A percentile compares a stretch with the other conserved stretches of the same genome.
phyloP scores from a whole-genome alignment of 192 early-diverging fungal genomes.

The Piromyces sp. region DNA sequence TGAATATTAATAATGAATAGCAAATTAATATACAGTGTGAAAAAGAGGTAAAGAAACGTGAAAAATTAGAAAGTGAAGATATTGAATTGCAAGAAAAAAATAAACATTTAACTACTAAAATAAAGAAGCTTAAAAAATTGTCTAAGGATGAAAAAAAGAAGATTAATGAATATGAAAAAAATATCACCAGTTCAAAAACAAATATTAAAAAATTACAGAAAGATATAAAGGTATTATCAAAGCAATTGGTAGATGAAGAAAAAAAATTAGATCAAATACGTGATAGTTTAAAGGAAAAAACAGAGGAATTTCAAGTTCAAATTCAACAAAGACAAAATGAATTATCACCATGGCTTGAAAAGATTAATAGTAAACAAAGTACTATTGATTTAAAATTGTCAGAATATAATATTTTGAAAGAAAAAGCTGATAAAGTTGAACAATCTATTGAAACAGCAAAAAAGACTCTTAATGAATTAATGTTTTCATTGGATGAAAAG shows the following conservation, averaged over 20 bases:
- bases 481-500: conserved; percentile 9
- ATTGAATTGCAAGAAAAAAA: conserved; percentile 73
- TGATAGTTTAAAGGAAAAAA: conserved; percentile 39
- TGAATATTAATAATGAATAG: not conserved
- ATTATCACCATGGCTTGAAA: conserved; percentile 73
- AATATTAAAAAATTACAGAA: conserved; percentile 16
- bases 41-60: not conserved
- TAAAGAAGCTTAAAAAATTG: conserved; percentile 50
- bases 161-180: conserved; percentile 22
- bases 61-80: conserved; percentile 50
- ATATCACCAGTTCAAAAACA: conserved; percentile 42
- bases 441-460: conserved; percentile 44
- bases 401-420: conserved; percentile 59
- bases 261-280: not conserved
- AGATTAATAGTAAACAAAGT: conserved; percentile 53
- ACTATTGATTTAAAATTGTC: conserved; percentile 61
- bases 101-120: conserved; percentile 59
- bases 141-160: not conserved
- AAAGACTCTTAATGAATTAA: conserved; percentile 19
- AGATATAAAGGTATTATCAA: not conserved
- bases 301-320: conserved; percentile 54
- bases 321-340: conserved; percentile 74
- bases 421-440: conserved; percentile 28
- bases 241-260: not conserved
- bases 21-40: conserved; percentile 2